Base-by-base conservation (phyloP, 2,329 filamentous ascomycete species). In the Monosporascus cannonballus region DNA sequence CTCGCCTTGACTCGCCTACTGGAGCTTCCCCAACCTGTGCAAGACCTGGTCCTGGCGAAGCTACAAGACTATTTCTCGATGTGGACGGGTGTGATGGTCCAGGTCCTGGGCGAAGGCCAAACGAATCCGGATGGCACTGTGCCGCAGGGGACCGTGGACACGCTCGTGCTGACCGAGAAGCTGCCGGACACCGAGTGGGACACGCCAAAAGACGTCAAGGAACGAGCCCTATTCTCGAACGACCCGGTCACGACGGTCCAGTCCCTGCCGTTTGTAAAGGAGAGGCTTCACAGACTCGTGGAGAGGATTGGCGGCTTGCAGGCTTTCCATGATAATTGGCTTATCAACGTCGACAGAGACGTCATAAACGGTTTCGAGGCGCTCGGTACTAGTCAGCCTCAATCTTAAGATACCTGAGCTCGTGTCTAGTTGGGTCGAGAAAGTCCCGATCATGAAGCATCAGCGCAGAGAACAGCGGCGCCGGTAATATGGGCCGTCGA, bases 31-130 rank as follows among this genome's bases (percentile, higher is more conserved):
- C 76, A 79, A 25, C 76, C 77, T 0, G 71, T 81, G 64, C 79
- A 80, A 55, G 75, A 80, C 0, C 78, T 87, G 51, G 76, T 83
- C 2, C 70, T 90, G 4, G 64, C 68, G 2, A 78, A 76, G 38
- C 73, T 94, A 51, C 89, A 94, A 67, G 86, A 86, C 62, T 84
- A 89, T 61, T 83, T 94, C 62, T 77, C 78, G 1, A 79, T 91
- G 71, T 94, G 89, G 89, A 88, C 85, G 2, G 81, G 80, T 57
- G 79, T 89, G 1, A 73, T 92, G 30, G 71, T 72, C 1, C 85
- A 90, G 61, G 71, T 92, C 48, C 75, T 85, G 50, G 83, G 82
- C 34, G 81, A 81, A 24, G 74, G 76, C 41, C 74, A 76, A 25
- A 75, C 41, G 20, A 20, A 3, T 6, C 20, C 20, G 8, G 41